A percentile compares a stretch with the other conserved stretches of the same genome.
phyloP scores from a whole-genome alignment of 2,329 filamentous ascomycete species.

The Epichloe scottii region DNA sequence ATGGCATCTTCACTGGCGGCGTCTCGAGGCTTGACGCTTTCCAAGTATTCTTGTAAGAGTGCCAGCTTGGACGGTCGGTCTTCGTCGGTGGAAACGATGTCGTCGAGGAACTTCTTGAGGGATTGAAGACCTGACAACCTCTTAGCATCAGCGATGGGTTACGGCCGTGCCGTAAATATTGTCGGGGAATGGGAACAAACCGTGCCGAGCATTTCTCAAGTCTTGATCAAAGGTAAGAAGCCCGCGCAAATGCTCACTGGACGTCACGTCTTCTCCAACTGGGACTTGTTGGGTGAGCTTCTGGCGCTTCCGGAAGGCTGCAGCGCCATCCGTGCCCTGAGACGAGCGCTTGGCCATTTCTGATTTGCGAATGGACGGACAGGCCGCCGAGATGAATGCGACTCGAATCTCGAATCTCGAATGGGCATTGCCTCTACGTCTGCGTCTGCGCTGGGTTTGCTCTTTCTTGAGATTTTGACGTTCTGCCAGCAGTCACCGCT shows the following conservation, averaged over 20 bases:
- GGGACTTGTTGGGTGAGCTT: constrained; percentile 44
- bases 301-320: constrained; percentile 37
- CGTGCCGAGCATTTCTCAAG: constrained; percentile 52
- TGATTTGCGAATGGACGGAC: neutral
- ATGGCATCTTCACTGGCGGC: constrained; percentile 33
- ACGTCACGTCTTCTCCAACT: constrained; percentile 48
- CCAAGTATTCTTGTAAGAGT: constrained; percentile 60
- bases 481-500: constrained; percentile 24
- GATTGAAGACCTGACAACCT: constrained; percentile 47
- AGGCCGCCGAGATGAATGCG: neutral
- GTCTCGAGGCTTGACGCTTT: constrained; percentile 36
- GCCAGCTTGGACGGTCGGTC: constrained; percentile 30
- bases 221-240: constrained; percentile 63
- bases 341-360: constrained; percentile 34
- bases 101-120: constrained; percentile 60
- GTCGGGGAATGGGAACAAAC: constrained; percentile 21
- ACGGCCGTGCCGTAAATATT: neutral
- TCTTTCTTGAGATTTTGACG: constrained; percentile 19
- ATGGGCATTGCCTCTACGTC: neutral
- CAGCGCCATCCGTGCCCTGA: constrained; percentile 26
- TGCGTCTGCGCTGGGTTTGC: constrained; percentile 5
- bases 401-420: neutral
- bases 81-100: constrained; percentile 39
- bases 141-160: neutral
- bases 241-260: constrained; percentile 53